Conservation (phyloP, 768 basidiomycete species). For the Mycena polygramma region DNA sequence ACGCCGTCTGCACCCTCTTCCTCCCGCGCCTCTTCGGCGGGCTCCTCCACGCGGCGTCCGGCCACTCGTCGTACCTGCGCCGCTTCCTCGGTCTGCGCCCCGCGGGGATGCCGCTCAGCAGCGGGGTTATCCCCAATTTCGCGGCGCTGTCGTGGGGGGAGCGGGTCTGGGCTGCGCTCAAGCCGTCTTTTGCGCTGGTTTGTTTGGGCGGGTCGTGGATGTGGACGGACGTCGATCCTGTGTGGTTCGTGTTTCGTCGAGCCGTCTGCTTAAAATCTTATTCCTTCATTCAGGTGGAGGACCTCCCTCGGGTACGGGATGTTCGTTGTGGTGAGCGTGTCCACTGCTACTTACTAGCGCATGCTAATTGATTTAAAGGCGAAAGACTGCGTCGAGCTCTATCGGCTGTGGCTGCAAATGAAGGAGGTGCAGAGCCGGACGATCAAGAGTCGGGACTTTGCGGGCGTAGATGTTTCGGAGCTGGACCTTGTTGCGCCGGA, state of each 20-base stretch:
- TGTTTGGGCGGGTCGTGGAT: conserved; percentile 55
- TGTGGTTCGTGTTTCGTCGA: conserved; percentile 49
- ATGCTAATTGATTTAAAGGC: conserved; percentile 44
- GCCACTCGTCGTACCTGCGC: conserved; percentile 30
- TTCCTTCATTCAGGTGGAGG: conserved; percentile 50
- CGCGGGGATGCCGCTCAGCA: conserved; percentile 35
- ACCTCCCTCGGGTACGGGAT: conserved; percentile 63
- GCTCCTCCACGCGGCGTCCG: conserved; percentile 30
- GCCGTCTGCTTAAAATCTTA: neutral
- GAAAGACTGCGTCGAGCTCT: conserved; percentile 60
- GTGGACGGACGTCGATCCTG: conserved; percentile 63
- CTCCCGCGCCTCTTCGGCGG: conserved; percentile 41
- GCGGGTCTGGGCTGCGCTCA: neutral
- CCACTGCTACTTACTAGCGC: neutral
- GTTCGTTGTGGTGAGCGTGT: conserved; percentile 49
- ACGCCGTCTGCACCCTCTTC: conserved; percentile 28
- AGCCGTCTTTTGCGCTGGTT: conserved; percentile 18
- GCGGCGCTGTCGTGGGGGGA: conserved; percentile 48
- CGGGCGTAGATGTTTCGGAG: conserved; percentile 59
- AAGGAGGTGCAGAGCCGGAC: conserved; percentile 61
- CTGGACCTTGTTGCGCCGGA: conserved; percentile 58
- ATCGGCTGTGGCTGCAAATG: conserved; percentile 62
- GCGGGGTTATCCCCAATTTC: conserved; percentile 41
- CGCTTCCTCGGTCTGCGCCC: conserved; percentile 38
- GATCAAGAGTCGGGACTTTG: conserved; percentile 63